Evolutionary conservation across 768 basidiomycete genomes (phyloP).

Genomic region (Trametes cinnabarina): DNA sequence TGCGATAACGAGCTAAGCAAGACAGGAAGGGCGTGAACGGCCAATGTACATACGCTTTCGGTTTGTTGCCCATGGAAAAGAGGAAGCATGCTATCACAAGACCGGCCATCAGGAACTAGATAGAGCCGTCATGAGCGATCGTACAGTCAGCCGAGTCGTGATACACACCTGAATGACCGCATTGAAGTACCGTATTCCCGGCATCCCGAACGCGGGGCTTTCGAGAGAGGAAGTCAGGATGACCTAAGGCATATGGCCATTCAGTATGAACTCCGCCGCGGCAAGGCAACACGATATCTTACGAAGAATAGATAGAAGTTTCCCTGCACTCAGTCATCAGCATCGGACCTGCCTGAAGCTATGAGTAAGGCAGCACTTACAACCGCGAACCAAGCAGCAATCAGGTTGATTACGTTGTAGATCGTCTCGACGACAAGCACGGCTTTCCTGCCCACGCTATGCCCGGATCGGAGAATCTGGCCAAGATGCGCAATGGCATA

Average conservation of each 20-base stretch:
- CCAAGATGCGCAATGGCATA: conserved; percentile 89
- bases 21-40: conserved; percentile 15
- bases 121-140: background rate
- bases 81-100: conserved; percentile 88
- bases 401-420: conserved; percentile 83
- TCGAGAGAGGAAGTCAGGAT: conserved; percentile 89
- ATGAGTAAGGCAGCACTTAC: conserved; percentile 43
- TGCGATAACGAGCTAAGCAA: conserved; percentile 26
- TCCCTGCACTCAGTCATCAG: conserved; percentile 47
- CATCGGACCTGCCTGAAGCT: background rate
- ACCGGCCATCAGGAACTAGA: conserved; percentile 83
- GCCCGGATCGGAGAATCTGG: conserved; percentile 77
- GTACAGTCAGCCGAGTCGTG: background rate
- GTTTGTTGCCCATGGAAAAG: conserved; percentile 95
- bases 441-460: conserved; percentile 72
- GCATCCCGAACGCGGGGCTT: conserved; percentile 61
- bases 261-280: background rate
- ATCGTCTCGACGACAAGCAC: conserved; percentile 76
- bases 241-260: conserved; percentile 43
- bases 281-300: conserved; percentile 29
- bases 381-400: conserved; percentile 93
- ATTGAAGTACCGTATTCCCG: conserved; percentile 70
- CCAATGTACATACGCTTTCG: conserved; percentile 59
- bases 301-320: conserved; percentile 96
- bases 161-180: conserved; percentile 63